Conservation (phyloP, 345 rosid genomes). For the Melaleuca quinquenervia region DNA sequence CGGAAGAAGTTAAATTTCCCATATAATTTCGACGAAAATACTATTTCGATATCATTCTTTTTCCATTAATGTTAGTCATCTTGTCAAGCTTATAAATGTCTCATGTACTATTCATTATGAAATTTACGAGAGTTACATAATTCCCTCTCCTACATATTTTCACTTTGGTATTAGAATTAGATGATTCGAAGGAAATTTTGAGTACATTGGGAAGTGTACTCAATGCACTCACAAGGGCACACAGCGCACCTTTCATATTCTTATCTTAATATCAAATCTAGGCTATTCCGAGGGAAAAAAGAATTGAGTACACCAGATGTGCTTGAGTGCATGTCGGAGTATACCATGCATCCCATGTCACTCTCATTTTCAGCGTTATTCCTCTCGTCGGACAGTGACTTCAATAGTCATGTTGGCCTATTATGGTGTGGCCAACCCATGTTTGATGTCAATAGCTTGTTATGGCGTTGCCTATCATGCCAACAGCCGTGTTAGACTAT, state of each 20-base stretch:
- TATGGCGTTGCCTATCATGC: neutral
- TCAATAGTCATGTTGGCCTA: neutral
- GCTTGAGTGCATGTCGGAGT: neutral
- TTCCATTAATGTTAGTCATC: neutral
- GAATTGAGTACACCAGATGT: neutral
- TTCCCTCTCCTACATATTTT: too few relatives aligned
- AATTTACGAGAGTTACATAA: too few relatives aligned
- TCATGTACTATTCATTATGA: neutral
- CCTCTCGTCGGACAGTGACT: neutral
- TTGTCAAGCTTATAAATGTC: neutral
- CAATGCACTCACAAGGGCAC: neutral
- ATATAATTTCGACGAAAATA: neutral
- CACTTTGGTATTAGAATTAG: neutral
- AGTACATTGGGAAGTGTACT: too few relatives aligned
- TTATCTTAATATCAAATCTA: too few relatives aligned
- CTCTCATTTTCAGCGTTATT: neutral
- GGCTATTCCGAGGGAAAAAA: neutral
- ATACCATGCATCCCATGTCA: neutral
- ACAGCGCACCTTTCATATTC: neutral
- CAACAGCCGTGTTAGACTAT: neutral
- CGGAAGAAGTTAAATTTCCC: neutral
- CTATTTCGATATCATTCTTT: too few relatives aligned
- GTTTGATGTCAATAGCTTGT: too few relatives aligned
- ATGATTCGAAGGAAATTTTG: neutral
- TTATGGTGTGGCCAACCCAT: neutral